Evolutionary conservation across 768 basidiomycete genomes (phyloP), one percentile per base, ranked within the genome.

Genomic region (Paxillus involutus): DNA sequence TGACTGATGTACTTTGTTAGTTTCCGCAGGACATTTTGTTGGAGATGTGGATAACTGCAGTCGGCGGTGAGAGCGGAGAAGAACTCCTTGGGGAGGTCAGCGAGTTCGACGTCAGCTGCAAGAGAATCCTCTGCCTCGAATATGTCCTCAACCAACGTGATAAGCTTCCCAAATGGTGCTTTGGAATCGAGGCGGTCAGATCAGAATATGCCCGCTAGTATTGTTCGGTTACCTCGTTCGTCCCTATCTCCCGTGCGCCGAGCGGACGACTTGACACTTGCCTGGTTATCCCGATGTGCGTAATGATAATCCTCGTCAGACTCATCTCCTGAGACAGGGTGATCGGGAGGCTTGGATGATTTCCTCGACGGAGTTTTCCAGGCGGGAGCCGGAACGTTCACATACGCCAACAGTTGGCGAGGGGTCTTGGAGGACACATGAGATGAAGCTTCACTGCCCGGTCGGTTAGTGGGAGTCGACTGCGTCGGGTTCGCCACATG

Each of bases 111-210:
- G 46, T 88, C 86, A 0, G 82, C 73, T 3, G 86, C 79, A 14
- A 92, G 73, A 0, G 78, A 67, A 64, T 94, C 94, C 60, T 91
- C 86, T 0, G 89, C 85, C 57, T 89, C 86, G 52, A 96, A 89
- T 14, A 97, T 80, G 50, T 96, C 93, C 58, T 94, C 91, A 1
- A 96, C 74, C 16, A 92, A 72, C 3, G 84, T 82, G 0, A 75
- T 76, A 10, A 98, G 76, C 67, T 90, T 95, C 63, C 94, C 88
- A 4, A 89, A 69, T 0, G 89, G 87, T 2, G 71, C 88, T 87
- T 33, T 21, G 26, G 53, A 42, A 19, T 47, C 19, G 7, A 37
- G 5, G 14, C 39, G 35, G 54, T 59, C 51, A 49, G 48, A 21
- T 48, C 24, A 32, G 24, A 44, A 49, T 26, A 37, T 33, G 13